A percentile compares a stretch with the other conserved stretches of the same genome.
These are phyloP conservation scores for Xerocomus amazonicus DNA, from an alignment of 1,284 basidiomycete species.

Conservation along the genomic window DNA sequence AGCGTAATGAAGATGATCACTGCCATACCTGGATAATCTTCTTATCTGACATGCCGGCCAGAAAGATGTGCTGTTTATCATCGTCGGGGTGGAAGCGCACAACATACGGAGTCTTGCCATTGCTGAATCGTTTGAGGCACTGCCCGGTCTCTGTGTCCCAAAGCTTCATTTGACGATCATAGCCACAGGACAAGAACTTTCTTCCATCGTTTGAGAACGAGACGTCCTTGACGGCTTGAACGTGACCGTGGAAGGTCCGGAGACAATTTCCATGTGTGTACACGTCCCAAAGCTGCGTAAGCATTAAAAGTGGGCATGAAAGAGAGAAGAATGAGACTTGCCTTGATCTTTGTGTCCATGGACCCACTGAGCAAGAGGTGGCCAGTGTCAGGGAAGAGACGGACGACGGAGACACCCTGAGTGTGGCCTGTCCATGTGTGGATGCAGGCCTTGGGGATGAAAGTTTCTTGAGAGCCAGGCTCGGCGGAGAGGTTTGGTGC, in stretches of 20 bases:
- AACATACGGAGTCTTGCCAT: constrained; percentile 95
- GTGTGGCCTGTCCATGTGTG: constrained; percentile 99
- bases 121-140: constrained; percentile 93
- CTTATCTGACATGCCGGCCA: constrained; percentile 99
- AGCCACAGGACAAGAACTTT: constrained; percentile 89
- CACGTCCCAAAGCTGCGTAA: constrained; percentile 90
- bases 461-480: constrained; percentile 83
- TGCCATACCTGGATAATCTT: constrained; percentile 89
- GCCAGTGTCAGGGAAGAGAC: constrained; percentile 88
- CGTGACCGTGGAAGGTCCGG: constrained; percentile 96
- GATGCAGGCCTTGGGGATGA: constrained; percentile 92
- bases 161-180: constrained; percentile 96
- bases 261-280: constrained; percentile 97
- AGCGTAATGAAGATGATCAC: background rate
- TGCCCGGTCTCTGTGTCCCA: constrained; percentile 99
- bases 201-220: constrained; percentile 92
- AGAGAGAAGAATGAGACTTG: constrained; percentile 32
- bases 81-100: constrained; percentile 94
- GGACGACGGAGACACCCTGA: constrained; percentile 91
- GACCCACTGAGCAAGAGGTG: constrained; percentile 92
- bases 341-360: constrained; percentile 99
- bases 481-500: constrained; percentile 79
- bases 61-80: constrained; percentile 94
- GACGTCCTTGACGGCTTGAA: constrained; percentile 94
- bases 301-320: background rate